Base-by-base conservation (phyloP, 441 rosid genomes). In the Populus trichocarpa region DNA sequence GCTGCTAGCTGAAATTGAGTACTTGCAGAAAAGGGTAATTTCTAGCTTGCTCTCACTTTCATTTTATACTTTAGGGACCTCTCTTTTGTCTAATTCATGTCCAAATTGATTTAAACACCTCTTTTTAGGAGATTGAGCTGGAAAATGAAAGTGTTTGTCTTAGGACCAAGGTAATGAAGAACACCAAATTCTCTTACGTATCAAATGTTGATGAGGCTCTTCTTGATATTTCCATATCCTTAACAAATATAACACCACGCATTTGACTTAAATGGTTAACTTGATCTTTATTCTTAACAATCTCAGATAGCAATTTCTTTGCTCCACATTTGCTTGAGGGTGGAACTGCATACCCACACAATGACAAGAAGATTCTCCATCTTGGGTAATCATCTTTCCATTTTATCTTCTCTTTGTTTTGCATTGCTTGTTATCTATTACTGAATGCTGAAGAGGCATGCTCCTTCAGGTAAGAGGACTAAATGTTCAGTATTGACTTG, bases 1-100 rank as follows among this genome's bases (percentile, higher is more conserved):
- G 91, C 84, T 96, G 86, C 94, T 94, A 46, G 95, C 91, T 73
- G 99, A 96, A 82, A 96, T 93, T 53, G 98, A 94, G 86, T 94
- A 89, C 76, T 46, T 85, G 82, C 98, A 93, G 85, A 96, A 93
- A 88, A 90, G 97, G 90, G 99, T 96, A 85, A 81, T 65, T n/a
- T 28, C 35, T 25, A 0, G n/a, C 23, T 18, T 69, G 63, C 38
- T 66, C 65, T 23, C 26, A 1, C 0, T 72, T 77, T 42, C 23
- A 26, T 18, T 69, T 35, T 36, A 65, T 64, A 70, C 18, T 63
- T 68, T 33, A 38, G 10, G 20, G 67, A 13, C 16, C 8, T 9
- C 4, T 26, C 3, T 12, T 26, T 25, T 53, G 35, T 16, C 28
- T 30, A 10, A 30, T 23, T 61, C 26, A 67, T 8, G 3, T 23